Percentiles rank a stretch among this genome's conserved stretches.
Conservation (phyloP, 805 yeast genomes). For the Teunomyces cretensis region DNA sequence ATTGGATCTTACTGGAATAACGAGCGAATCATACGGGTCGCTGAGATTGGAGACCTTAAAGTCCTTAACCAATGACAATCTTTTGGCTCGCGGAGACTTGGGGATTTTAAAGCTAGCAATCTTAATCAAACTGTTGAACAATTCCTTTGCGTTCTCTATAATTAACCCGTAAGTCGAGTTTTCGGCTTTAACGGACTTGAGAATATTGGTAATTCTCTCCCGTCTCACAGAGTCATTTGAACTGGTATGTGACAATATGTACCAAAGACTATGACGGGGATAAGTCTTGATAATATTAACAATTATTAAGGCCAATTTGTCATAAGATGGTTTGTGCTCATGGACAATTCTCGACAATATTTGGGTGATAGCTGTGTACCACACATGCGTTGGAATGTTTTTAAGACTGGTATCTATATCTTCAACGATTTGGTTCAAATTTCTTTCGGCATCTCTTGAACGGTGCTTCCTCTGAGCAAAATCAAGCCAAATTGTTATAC, state of each 20-base stretch:
- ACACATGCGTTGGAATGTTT: constrained; percentile 51
- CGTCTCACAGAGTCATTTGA: constrained; percentile 44
- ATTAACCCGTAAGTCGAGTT: constrained; percentile 13
- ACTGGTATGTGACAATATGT: constrained; percentile 65
- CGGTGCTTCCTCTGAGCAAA: constrained; percentile 43
- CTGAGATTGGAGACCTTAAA: constrained; percentile 33
- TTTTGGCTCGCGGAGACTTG: constrained; percentile 31
- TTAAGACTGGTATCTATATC: constrained; percentile 45
- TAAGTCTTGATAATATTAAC: constrained; percentile 58
- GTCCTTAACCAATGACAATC: constrained; percentile 40
- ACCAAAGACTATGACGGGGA: constrained; percentile 87
- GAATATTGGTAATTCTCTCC: constrained; percentile 25
- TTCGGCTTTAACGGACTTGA: constrained; percentile 15
- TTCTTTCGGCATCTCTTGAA: constrained; percentile 30
- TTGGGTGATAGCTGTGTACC: constrained; percentile 88
- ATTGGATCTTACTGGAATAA: constrained; percentile 72
- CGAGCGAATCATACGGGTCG: constrained; percentile 46
- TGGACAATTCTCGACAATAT: constrained; percentile 77
- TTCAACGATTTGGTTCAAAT: constrained; percentile 47
- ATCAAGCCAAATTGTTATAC: constrained; percentile 90
- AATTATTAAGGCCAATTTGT: constrained; percentile 57
- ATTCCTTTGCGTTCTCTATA: constrained; percentile 27
- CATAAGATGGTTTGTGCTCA: constrained; percentile 53
- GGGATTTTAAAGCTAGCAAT: constrained; percentile 42
- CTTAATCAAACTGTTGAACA: constrained; percentile 43